Evolutionary conservation across 2,329 filamentous ascomycete species (phyloP).

Genomic region (Penicillium sp.): DNA sequence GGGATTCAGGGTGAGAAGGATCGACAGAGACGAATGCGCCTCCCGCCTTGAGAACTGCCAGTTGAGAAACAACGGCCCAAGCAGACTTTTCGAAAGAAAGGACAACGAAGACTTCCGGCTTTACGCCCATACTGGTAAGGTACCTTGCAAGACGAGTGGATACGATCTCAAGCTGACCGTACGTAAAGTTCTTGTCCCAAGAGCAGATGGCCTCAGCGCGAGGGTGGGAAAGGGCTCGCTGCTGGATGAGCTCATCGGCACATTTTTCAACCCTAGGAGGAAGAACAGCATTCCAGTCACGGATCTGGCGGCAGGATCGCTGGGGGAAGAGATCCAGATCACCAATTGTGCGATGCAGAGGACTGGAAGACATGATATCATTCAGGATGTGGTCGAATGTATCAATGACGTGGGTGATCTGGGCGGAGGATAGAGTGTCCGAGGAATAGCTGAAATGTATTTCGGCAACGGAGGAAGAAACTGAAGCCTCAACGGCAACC

Average conservation of each 20-base stretch:
- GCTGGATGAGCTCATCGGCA: slow-evolving; percentile 38
- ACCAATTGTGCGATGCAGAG: slow-evolving; percentile 17
- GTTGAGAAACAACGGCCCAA: slow-evolving; percentile 43
- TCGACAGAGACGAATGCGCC: slow-evolving; percentile 44
- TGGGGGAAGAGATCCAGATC: slow-evolving; percentile 32
- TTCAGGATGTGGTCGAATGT: slow-evolving; percentile 34
- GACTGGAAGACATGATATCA: slow-evolving; percentile 23
- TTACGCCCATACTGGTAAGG: slow-evolving; percentile 39
- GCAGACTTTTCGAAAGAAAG: slow-evolving; percentile 46
- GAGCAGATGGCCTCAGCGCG: slow-evolving; percentile 32
- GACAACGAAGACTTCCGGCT: slow-evolving; percentile 39
- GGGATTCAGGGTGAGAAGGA: slow-evolving; percentile 39
- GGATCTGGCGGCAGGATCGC: slow-evolving; percentile 31
- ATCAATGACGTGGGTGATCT: slow-evolving; percentile 32
- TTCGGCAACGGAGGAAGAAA: slow-evolving; percentile 40
- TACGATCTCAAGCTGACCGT: slow-evolving; percentile 37
- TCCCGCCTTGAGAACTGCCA: slow-evolving; percentile 43
- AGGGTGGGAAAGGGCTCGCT: slow-evolving; percentile 25
- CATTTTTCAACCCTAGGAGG: slow-evolving; percentile 33
- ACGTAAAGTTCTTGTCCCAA: slow-evolving; percentile 39
- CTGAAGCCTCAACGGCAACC: slow-evolving; percentile 30
- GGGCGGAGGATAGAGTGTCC: slow-evolving; percentile 46
- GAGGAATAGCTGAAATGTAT: slow-evolving; percentile 53
- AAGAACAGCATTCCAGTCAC: slow-evolving; percentile 33
- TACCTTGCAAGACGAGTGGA: slow-evolving; percentile 37